A percentile compares a stretch with the other conserved stretches of the same genome.
phyloP scores from a whole-genome alignment of 1,139 yeast genomes.

The Yamadazyma jaroonii region DNA sequence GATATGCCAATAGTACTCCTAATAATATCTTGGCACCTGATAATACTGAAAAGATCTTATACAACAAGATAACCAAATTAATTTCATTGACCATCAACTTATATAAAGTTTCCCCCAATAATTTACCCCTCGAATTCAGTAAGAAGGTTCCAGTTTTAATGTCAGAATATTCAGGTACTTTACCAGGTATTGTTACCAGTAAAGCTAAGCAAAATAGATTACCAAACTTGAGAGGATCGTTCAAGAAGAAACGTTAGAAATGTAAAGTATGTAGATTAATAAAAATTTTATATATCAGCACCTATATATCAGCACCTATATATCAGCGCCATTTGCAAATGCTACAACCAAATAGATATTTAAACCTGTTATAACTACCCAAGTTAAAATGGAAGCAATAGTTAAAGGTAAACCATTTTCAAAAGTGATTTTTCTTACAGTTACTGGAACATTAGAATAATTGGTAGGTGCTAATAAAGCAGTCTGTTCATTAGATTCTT shows the following conservation, averaged over 20 bases:
- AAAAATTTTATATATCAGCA: no score
- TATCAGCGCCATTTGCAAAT: constrained; percentile 69
- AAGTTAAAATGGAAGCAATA: constrained; percentile 55
- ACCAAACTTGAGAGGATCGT: constrained; percentile 42
- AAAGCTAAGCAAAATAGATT: constrained; percentile 28
- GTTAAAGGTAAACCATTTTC: constrained; percentile 65
- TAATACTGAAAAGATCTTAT: constrained; percentile 27
- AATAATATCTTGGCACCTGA: constrained; percentile 30
- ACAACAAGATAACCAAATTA: constrained; percentile 42
- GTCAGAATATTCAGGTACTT: constrained; percentile 72
- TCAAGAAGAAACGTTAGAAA: constrained; percentile 30
- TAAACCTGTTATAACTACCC: constrained; percentile 69
- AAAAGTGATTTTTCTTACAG: constrained; percentile 33
- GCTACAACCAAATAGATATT: constrained; percentile 71
- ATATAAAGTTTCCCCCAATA: constrained; percentile 25
- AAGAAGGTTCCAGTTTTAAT: constrained; percentile 64
- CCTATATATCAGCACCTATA: constrained; percentile 22
- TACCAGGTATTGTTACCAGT: constrained; percentile 57
- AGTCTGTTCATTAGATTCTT: constrained; percentile 16
- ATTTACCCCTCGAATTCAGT: constrained; percentile 35
- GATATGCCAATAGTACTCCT: constrained; percentile 39
- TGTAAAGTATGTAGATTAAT: not conserved
- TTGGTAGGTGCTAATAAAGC: constrained; percentile 12
- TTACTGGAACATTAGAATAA: constrained; percentile 7
- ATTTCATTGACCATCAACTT: constrained; percentile 29